phyloP scores from a whole-genome alignment of 2,329 filamentous ascomycete genomes.

The Colletotrichum graminicola region DNA sequence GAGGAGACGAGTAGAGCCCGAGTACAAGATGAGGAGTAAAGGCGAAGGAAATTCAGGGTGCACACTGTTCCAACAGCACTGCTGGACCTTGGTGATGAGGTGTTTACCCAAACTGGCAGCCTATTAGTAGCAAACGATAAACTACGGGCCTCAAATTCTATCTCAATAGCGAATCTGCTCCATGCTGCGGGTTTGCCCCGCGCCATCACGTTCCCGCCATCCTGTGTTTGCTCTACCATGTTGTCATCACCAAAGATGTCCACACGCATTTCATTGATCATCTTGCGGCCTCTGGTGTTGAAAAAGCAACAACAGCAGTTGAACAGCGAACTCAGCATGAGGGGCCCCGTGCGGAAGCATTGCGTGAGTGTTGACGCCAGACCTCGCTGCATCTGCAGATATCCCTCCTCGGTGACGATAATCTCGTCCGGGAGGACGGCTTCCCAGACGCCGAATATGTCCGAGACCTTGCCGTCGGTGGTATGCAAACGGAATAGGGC shows the following conservation, averaged over 20 bases:
- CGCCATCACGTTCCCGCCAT: not conserved
- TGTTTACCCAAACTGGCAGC: not conserved
- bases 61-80: not conserved
- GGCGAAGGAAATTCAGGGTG: not conserved
- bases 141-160: not conserved
- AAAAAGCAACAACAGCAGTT: not conserved
- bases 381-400: not conserved
- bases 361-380: not conserved
- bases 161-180: not conserved
- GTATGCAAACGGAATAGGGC: not conserved
- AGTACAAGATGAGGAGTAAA: not conserved
- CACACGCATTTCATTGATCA: not conserved
- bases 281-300: not conserved
- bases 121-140: not conserved
- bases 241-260: not conserved
- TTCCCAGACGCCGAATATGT: conserved; percentile 1
- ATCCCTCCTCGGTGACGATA: not conserved
- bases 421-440: conserved; percentile 1
- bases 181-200: not conserved
- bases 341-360: not conserved
- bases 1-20: not conserved
- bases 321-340: not conserved
- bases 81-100: not conserved
- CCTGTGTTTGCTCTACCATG: not conserved
- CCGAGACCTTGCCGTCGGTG: not conserved